Base-by-base conservation (phyloP, 768 basidiomycete species). In the Hysterangium stoloniferum region DNA sequence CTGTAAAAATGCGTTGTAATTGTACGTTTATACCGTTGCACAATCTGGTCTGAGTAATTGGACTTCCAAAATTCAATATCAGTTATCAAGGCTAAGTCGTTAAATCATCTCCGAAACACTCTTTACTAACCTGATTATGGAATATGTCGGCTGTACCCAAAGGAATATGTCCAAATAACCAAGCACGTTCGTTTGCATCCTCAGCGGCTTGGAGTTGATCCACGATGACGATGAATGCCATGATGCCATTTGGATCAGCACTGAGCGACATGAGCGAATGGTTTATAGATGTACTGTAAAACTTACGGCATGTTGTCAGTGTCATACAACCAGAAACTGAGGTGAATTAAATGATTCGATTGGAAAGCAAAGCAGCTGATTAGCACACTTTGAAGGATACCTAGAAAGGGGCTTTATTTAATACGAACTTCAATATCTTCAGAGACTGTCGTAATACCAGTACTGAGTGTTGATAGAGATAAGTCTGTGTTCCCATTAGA, bases 1-100 rank as follows among this genome's bases (percentile, higher is more conserved):
- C 81, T 80, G 57, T 75, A 82, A 60, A 83, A 80, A 52, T 78
- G 76, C 1, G 66, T 78, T 4, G 78, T 76, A 48, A 82, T 78
- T 5, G 75, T 78, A 50, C 73, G 68, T 52, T 70, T 71, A 59
- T 80, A 84, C 4, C 80, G 69, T 52, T 78, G 75, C 28, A 82
- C 64, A 49, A 82, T 68, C 61, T 84, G 80, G 58, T 80, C 68
- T 43, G 77, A 81, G 59, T 79, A 80, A 54, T 80, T 78, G 1
- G 79, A 80, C 75, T 80, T 54, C 19, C n/a, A n/a, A n/a, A n/a
- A n/a, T n/a, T n/a, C n/a, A n/a, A n/a, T n/a, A n/a, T n/a, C n/a
- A n/a, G n/a, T n/a, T n/a, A n/a, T n/a, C n/a, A n/a, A n/a, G n/a
- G n/a, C n/a, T n/a, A n/a, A n/a, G n/a, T n/a, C n/a, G n/a, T n/a